Percentiles rank a stretch among this genome's conserved stretches.
phyloP scores from a whole-genome alignment of 192 early-diverging fungal species.

The Coemansia sp. region DNA sequence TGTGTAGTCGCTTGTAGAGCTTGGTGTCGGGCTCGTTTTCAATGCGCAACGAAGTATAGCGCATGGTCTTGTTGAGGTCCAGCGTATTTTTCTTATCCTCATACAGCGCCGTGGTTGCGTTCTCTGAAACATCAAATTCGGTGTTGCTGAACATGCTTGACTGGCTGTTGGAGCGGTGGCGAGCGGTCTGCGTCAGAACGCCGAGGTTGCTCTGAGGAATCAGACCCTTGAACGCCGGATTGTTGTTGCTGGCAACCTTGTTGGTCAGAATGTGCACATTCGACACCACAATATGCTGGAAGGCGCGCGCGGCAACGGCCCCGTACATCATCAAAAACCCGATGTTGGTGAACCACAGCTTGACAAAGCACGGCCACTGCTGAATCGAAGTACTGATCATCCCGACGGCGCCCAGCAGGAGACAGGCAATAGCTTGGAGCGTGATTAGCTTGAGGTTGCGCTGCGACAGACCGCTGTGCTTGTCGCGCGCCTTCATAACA shows the following conservation, averaged over 20 bases:
- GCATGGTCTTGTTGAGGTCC: conserved; percentile 5
- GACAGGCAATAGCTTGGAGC: conserved; percentile 18
- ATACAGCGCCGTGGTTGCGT: background rate
- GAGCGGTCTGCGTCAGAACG: conserved; percentile 2
- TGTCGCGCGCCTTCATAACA: conserved; percentile 36
- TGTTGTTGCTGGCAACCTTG: conserved; percentile 28
- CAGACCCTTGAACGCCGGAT: conserved; percentile 17
- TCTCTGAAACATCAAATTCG: conserved; percentile 12
- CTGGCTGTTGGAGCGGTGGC: conserved; percentile 19
- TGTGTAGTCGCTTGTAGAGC: conserved; percentile 26
- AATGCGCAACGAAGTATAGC: background rate
- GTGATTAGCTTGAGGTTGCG: conserved; percentile 20
- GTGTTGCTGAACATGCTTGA: conserved; percentile 36
- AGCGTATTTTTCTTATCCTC: conserved; percentile 23
- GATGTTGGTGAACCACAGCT: conserved; percentile 32
- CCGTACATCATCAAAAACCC: conserved; percentile 25
- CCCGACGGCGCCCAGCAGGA: conserved; percentile 15
- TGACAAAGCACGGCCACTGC: conserved; percentile 40
- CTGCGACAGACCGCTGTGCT: conserved; percentile 39
- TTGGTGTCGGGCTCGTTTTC: conserved; percentile 11
- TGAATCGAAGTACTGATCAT: conserved; percentile 31
- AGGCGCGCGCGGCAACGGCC: conserved; percentile 20
- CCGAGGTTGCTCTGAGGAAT: conserved; percentile 17
- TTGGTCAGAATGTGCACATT: conserved; percentile 37
- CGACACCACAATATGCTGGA: conserved; percentile 35